Evolutionary conservation across 768 basidiomycete species (phyloP), one percentile per base, ranked within the genome.

Genomic region (Boletellus sp.): DNA sequence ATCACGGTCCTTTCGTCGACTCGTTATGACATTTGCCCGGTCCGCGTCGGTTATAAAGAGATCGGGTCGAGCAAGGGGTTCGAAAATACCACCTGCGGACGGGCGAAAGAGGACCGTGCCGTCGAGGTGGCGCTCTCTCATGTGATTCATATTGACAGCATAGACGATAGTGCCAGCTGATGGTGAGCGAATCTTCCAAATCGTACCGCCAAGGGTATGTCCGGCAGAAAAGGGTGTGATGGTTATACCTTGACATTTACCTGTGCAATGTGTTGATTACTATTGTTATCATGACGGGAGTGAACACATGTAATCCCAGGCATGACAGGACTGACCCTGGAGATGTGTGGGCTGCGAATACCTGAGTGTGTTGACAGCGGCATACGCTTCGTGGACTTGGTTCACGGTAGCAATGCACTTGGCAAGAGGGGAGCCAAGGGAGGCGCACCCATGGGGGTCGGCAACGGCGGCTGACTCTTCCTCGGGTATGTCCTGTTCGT

Each of bases 181-280:
- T 2, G 96, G 94, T 0, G 94, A 97, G n/a, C 96, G 85, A 53
- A 99, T 88, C 65, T 97, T 97, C 94, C 94, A 98, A 55, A 99
- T 89, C 6, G 94, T 92, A 38, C 95, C 96, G 52, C 96, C 96
- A 15, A 99, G 79, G 0, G 91, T 91, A 67, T 97, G 94, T 0
- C 95, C 96, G 12, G 93, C 88, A 60, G 90, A 87, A 70, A 94
- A 96, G 1, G 96, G 93, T 16, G 94, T 94, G 55, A 99, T 90
- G 2, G 93, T 94, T 60, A 94, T 72, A 16, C 91, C 91, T 65
- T 94, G 89, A 61, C 90, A 91, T 74, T 93, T 90, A 44, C 92
- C 90, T 89, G 62, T 31, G 53, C 32, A 33, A 19, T 20, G 34
- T 13, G 38, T 48, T 22, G 35, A 48, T 43, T 32, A 23, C 51